A percentile compares a stretch with the other conserved stretches of the same genome.
Evolutionary conservation across 2,329 filamentous ascomycete species (phyloP).

Genomic region (Beauveria medogensis): DNA sequence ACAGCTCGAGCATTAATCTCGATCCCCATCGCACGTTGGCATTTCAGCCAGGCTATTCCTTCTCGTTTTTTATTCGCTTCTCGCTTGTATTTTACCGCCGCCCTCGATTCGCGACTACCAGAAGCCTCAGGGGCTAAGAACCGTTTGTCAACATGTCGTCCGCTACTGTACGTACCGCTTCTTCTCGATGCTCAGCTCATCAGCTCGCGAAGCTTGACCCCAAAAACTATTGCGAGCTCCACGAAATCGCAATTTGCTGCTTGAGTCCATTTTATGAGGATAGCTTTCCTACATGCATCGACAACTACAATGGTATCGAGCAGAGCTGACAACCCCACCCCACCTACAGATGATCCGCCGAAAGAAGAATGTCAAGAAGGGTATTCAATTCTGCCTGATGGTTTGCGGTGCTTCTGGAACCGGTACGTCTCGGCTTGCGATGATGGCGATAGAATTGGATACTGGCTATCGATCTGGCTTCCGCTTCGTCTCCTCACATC

Average conservation of each 20-base stretch:
- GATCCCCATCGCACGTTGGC: background rate
- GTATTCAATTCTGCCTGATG: conserved; percentile 99
- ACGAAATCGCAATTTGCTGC: background rate
- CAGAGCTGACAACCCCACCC: conserved; percentile 5
- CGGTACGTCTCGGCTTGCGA: conserved; percentile 51
- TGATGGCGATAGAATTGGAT: background rate
- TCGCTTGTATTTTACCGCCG: conserved; percentile 1
- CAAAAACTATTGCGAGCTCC: background rate
- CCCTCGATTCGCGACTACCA: conserved; percentile 7
- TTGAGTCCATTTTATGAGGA: background rate
- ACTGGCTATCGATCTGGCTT: background rate
- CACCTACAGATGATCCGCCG: conserved; percentile 85
- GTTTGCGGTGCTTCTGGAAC: conserved; percentile 98
- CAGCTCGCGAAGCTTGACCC: background rate
- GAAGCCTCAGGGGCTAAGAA: conserved; percentile 9
- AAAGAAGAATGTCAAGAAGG: conserved; percentile 99
- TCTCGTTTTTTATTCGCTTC: background rate
- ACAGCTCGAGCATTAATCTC: conserved; percentile 4
- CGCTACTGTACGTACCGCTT: conserved; percentile 16
- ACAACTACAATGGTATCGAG: background rate
- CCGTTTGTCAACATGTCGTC: conserved; percentile 16
- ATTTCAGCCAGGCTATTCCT: background rate
- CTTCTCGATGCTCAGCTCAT: background rate
- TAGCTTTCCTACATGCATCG: background rate
- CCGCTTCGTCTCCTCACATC: background rate